Base-by-base conservation (phyloP, 495 filamentous ascomycete genomes). In the Trichocladium uniseriatum region DNA sequence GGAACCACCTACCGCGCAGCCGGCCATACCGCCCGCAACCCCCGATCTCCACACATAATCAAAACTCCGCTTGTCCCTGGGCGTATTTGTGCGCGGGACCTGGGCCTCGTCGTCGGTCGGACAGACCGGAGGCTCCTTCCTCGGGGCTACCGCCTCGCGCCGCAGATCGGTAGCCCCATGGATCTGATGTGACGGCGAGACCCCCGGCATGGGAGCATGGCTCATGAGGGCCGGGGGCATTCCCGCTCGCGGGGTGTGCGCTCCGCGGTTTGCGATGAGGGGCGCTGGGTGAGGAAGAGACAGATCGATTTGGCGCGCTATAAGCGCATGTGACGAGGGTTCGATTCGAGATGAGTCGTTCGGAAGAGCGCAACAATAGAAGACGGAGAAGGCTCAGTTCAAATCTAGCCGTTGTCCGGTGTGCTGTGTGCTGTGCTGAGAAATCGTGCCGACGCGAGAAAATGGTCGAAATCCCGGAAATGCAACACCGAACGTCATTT, bases 21-120 rank as follows among this genome's bases (percentile, higher is more conserved):
- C 91, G 34, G 91, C 92, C 49, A 94, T 38, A 11, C 91, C 91
- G 39, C 91, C 91, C 11, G 91, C 91, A 37, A 94, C 62, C 15
- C 85, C 88, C 49, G 82, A 89, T 56, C 84, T 76, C 62, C 84
- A 68, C 38, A 91, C 70, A 69, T 96, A 98, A 48, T 94, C 85
- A 40, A 83, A 60, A 59, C 82, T 94, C 53, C 79, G 82, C 66
- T 86, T 92, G 54, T 74, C 69, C 38, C 63, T 62, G 39, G 55
- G 8, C 38, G 44, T 55, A 43, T 74, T 69, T 45, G 51, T 52
- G 19, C 53, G 54, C 22, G 48, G 46, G 44, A 65, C 57, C 55
- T 67, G 48, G 44, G 72, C 57, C 29, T 69, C 61, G 45, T 66
- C 63, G 49, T 70, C 64, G 27, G 63, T 62, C 27, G 67, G 58